Evolutionary conservation across 495 filamentous ascomycete genomes (phyloP), one percentile per base, ranked within the genome.

Genomic region (Penicillium riverlandense): DNA sequence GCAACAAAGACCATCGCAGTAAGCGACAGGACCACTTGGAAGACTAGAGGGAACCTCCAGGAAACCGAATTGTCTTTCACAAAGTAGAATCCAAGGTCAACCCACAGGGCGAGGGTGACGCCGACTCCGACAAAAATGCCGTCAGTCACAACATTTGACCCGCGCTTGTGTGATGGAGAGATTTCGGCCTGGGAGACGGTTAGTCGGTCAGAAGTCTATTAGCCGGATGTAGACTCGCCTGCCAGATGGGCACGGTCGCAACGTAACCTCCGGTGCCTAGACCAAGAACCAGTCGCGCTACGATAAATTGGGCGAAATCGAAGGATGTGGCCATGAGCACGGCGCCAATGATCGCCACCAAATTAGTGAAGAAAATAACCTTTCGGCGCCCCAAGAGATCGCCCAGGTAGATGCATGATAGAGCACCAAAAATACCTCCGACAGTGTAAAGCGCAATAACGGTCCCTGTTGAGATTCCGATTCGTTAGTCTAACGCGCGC

Each of bases 21-120:
- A 5, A 80, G 47, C 0, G 81, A 72, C 0, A 76, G 66, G 22
- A 80, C 54, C 35, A 82, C 76, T 58, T 83, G 81, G 61, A 85
- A 80, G 11, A 72, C 79, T 37, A 85, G 70, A 0, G 80, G 82
- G 44, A 84, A 80, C 4, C 80, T 67, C 80, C 80, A 84, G 29
- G 70, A 66, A 27, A 82, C 69, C 8, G 74, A 55, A 22, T 67
- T 73, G 6, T 58, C 57, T 29, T 68, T 76, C 28, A 71, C 62
- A 35, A 77, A 71, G 49, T 75, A 70, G 45, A 71, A 75, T 2
- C 71, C 73, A 35, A 76, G 81, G 53, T 83, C 80, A 12, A 84
- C 68, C 82, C 80, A 85, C 41, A 83, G 77, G 2, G 79, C 75
- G n/a, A 81, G 69, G 4, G 80, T 75, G n/a, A 84, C 77, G 42